Evolutionary conservation across 768 basidiomycete species (phyloP), one percentile per base, ranked within the genome.

Genomic region (Suillus subalutaceus): DNA sequence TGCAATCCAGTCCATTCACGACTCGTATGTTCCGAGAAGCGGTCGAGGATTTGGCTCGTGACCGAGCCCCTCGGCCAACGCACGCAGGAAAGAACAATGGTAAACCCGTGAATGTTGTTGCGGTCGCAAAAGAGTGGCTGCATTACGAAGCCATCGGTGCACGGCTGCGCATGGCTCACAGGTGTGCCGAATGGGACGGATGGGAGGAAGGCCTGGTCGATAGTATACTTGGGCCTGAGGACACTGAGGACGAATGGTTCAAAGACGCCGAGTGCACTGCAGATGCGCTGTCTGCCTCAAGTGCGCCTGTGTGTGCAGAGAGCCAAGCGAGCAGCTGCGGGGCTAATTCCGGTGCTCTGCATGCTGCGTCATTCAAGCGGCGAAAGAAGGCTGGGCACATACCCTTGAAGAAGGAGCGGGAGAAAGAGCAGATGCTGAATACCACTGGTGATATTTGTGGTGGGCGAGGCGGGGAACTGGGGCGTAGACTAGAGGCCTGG

Each of bases 161-260:
- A 53, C 84, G 87, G 3, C 79, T 93, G 61, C 86, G 93, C 56
- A 83, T 89, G 78, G 91, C 90, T 4, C 93, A 95, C 75, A 88
- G 92, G 35, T 92, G 89, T 69, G 86, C 84, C 43, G 93, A 95
- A 73, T 94, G 93, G 93, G 93, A 94, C 70, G 93, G 93, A 2
- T 95, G 93, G 93, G 93, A 95, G 72, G 93, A 94, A 73, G 92
- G 92, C 0, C 81, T 95, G 20, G 85, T 91, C 1, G 86, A 88
- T 6, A 88, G 86, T 65, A 91, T 93, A 40, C 81, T 94, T 23
- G 92, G 91, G 1, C 84, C 88, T 0, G 89, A 87, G 70, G 91
- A 92, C 23, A 75, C 83, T 59, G 89, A 93, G 70, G 86, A 86
- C 6, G 89, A 90, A 61, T 93, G 90, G 91, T 87, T 90, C 74